A percentile compares a stretch with the other conserved stretches of the same genome.
phyloP scores from a whole-genome alignment of 345 rosid genomes.

The Erucastrum elatum region DNA sequence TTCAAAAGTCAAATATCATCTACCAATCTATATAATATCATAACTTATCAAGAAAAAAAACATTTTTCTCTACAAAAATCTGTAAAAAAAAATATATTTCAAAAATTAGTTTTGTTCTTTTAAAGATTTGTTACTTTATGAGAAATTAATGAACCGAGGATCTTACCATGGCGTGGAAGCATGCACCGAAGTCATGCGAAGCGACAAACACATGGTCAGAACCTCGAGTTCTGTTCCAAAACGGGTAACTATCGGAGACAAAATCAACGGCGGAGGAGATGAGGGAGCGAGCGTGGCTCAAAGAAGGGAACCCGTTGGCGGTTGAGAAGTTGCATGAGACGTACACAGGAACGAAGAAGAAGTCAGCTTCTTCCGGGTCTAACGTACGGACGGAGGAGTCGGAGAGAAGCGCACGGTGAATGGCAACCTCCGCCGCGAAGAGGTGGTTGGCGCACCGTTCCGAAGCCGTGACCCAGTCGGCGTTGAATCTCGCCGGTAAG shows the following conservation, averaged over 20 bases:
- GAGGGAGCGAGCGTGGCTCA: constrained; percentile 82
- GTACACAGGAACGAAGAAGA: constrained; percentile 92
- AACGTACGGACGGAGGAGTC: constrained; percentile 57
- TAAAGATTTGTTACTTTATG: not conserved
- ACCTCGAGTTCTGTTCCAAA: constrained; percentile 86
- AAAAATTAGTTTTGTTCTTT: too few relatives aligned
- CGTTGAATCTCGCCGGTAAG: constrained; percentile 68
- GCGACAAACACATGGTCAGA: constrained; percentile 91
- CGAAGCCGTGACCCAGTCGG: constrained; percentile 67
- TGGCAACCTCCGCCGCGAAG: constrained; percentile 93
- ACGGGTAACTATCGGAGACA: constrained; percentile 55
- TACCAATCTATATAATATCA: too few relatives aligned
- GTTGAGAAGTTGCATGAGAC: constrained; percentile 95
- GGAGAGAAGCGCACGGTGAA: constrained; percentile 61
- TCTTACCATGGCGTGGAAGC: constrained; percentile 88
- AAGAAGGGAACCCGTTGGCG: constrained; percentile 84
- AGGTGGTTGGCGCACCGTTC: constrained; percentile 76
- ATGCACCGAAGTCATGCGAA: constrained; percentile 91
- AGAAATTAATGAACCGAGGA: not conserved
- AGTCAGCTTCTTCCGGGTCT: constrained; percentile 82
- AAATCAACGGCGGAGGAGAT: constrained; percentile 61
- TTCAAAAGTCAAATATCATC: not conserved
- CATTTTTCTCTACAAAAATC: not conserved
- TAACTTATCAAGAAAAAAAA: too few relatives aligned
- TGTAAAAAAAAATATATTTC: not conserved